These are phyloP conservation scores for Blastobotrys ciferrii DNA, from an alignment of 1,139 yeast species.

Conservation along the genomic window DNA sequence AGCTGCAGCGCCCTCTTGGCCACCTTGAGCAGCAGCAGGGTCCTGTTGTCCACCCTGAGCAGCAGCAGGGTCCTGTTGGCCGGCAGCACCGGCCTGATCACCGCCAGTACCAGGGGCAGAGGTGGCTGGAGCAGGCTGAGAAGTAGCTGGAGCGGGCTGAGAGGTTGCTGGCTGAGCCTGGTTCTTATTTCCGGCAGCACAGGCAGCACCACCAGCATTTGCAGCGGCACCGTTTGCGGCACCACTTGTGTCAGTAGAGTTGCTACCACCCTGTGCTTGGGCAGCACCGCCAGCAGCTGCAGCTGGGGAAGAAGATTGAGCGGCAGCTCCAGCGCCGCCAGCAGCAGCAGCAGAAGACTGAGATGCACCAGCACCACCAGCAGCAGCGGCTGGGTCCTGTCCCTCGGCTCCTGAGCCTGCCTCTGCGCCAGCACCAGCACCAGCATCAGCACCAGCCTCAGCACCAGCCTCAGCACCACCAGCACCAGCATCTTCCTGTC, in stretches of 20 bases:
- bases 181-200: slow-evolving; percentile 1
- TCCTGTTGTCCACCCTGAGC: neutral
- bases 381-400: neutral
- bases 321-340: slow-evolving; percentile 4
- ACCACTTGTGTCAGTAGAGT: neutral
- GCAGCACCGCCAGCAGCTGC: neutral
- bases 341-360: slow-evolving; percentile 4
- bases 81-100: neutral
- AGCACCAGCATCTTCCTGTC: slow-evolving; percentile 5
- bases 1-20: neutral
- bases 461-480: no score
- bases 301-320: neutral
- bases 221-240: neutral
- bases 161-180: neutral
- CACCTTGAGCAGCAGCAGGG: neutral
- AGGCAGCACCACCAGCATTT: slow-evolving; percentile 1
- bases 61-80: neutral
- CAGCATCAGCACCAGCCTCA: no score
- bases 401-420: no score
- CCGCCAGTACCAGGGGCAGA: neutral
- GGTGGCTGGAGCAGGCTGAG: slow-evolving; percentile 2
- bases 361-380: slow-evolving; percentile 5
- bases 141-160: neutral
- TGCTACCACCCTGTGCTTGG: neutral
- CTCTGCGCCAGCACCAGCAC: slow-evolving; percentile 1